Base-by-base conservation (phyloP, 805 yeast species). In the Maudiozyma pseudohumilis region DNA sequence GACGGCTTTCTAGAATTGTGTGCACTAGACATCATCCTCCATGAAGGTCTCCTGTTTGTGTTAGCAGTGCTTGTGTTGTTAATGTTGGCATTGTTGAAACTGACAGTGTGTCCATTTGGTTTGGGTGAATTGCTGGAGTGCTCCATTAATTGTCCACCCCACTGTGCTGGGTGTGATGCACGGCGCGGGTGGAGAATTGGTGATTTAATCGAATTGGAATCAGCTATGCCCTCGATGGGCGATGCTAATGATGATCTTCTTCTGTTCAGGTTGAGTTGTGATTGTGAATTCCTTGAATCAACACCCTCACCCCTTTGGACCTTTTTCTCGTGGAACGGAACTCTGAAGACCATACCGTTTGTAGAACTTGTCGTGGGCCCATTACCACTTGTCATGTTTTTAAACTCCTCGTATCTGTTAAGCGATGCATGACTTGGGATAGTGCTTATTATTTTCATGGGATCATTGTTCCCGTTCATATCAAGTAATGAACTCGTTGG, bases 281-380 rank as follows among this genome's bases (percentile, higher is more conserved):
- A 17, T 5, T 12, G 9, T n/a, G 19, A 3, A 15, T 13, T 13
- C 11, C 31, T 18, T n/a, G 31, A n/a, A 28, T 28, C 31, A 17
- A 19, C 23, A 2, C 5, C 18, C 4, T 41, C 29, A 13, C 8
- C 25, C 27, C 16, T 13, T 28, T 28, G 31, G 17, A 28, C 8
- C 18, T 28, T 28, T 6, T 18, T 32, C 8, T 78, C 83, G 51
- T 78, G 85, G 52, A 80, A 81, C 0, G 89, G 89, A 9, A 75
- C 63, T 52, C 92, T 68, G 53, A 81, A 81, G 23, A 60, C 49
- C 61, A 57, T 56, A 12, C 63, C 63, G 22, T 50, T 49, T 8
- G 51, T 46, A 1, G 59, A 53, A 29, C 56, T 53, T 3, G 60
- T 55, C 5, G 40, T 36, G 6, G 35, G 23, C 10, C 25, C 11